Conservation (phyloP, 352 stramenopile genomes). For the Phytophthora litchii region DNA sequence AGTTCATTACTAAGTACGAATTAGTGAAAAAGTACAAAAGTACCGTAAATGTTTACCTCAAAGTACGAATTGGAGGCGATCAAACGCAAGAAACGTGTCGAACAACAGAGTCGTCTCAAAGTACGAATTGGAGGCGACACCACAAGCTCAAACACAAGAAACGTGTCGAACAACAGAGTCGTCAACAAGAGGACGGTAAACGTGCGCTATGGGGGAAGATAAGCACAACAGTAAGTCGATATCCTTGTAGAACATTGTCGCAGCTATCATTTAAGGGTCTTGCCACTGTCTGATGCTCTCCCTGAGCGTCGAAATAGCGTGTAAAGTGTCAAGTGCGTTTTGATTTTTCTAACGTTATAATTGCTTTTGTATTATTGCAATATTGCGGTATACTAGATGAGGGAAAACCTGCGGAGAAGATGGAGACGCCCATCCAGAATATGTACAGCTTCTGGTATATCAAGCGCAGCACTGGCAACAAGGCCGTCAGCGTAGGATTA, state of each 20-base stretch:
- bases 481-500: slow-evolving; percentile 61
- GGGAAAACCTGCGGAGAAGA: slow-evolving; percentile 33
- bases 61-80: slow-evolving; percentile 4
- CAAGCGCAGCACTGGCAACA: slow-evolving; percentile 85
- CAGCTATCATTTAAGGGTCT: slow-evolving; percentile 2
- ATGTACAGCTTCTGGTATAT: slow-evolving; percentile 92
- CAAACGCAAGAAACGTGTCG: not conserved
- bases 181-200: not conserved
- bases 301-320: slow-evolving; percentile 3
- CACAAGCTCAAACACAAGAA: slow-evolving; percentile 17
- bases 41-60: too few relatives aligned
- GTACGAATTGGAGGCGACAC: slow-evolving; percentile 5
- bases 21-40: too few relatives aligned
- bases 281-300: not conserved
- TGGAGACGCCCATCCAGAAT: slow-evolving; percentile 85
- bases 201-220: slow-evolving; percentile 49
- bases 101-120: slow-evolving; percentile 1
- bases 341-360: slow-evolving; percentile 8
- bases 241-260: not conserved
- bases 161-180: not conserved
- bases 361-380: slow-evolving; percentile 17
- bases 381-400: slow-evolving; percentile 30
- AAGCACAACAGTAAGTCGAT: slow-evolving; percentile 38
- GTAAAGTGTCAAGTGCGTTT: slow-evolving; percentile 8
- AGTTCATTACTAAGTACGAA: too few relatives aligned